Percentiles rank a stretch among this genome's conserved stretches.
These are phyloP conservation scores for Lyophyllum atratum DNA, from an alignment of 768 basidiomycete species.

Conservation along the genomic window DNA sequence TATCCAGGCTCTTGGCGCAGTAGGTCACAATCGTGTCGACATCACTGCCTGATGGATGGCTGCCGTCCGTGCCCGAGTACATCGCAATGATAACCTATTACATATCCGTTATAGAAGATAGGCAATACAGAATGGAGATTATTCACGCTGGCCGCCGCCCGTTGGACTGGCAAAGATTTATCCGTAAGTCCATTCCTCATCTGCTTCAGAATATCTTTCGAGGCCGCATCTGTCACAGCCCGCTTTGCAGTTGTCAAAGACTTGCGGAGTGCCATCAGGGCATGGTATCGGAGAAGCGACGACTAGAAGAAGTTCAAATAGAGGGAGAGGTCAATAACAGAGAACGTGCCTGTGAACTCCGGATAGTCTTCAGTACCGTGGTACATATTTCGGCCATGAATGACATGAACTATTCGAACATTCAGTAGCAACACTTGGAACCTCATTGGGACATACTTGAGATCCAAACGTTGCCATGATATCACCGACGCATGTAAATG, in stretches of 20 bases:
- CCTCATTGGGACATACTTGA: conserved; percentile 53
- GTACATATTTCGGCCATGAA: conserved; percentile 84
- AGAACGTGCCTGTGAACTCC: conserved; percentile 72
- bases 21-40: conserved; percentile 73
- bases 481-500: conserved; percentile 86
- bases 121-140: background rate
- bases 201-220: conserved; percentile 85
- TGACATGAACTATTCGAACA: conserved; percentile 78
- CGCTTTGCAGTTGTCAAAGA: conserved; percentile 78
- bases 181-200: conserved; percentile 75
- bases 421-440: background rate
- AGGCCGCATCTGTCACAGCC: conserved; percentile 75
- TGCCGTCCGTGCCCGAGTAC: conserved; percentile 55
- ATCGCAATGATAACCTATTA: conserved; percentile 50
- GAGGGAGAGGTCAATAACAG: conserved; percentile 6
- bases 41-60: conserved; percentile 62
- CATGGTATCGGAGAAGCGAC: conserved; percentile 80
- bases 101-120: conserved; percentile 17
- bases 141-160: conserved; percentile 76
- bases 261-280: conserved; percentile 76
- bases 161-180: conserved; percentile 83
- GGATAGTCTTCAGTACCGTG: conserved; percentile 66
- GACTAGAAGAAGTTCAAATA: conserved; percentile 45
- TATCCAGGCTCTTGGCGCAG: conserved; percentile 77
- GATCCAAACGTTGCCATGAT: conserved; percentile 83